Evolutionary conservation across 1,284 basidiomycete genomes (phyloP).

Genomic region (Marasmius oreades): DNA sequence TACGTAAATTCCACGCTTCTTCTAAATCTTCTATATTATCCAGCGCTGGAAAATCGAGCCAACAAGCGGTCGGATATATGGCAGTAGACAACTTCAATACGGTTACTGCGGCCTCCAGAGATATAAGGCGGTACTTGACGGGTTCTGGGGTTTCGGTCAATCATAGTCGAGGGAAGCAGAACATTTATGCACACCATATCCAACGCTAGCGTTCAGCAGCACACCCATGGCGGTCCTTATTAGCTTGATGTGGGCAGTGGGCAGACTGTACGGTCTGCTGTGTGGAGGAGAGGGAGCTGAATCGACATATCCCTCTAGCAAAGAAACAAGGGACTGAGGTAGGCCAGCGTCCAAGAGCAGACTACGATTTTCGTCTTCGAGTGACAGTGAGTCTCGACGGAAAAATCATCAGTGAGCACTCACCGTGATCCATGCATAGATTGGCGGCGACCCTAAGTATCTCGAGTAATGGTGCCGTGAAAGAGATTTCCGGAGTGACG

Average conservation of each 20-base stretch:
- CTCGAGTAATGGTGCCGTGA: conserved; percentile 54
- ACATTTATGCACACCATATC: conserved; percentile 56
- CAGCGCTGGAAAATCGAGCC: conserved; percentile 35
- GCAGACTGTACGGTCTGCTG: conserved; percentile 43
- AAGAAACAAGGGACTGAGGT: conserved; percentile 58
- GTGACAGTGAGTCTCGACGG: neutral
- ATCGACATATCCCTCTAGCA: conserved; percentile 70
- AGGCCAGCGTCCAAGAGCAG: conserved; percentile 65
- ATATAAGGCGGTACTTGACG: conserved; percentile 62
- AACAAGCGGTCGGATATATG: conserved; percentile 68
- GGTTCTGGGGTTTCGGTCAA: conserved; percentile 46
- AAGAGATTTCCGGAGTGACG: conserved; percentile 39
- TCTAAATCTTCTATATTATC: conserved; percentile 29
- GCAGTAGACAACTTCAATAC: conserved; percentile 66
- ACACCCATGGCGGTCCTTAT: conserved; percentile 78
- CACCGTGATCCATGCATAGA: conserved; percentile 78
- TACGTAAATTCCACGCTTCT: conserved; percentile 66
- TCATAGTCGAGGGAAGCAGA: neutral
- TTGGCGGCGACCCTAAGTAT: conserved; percentile 75
- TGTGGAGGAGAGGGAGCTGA: conserved; percentile 40
- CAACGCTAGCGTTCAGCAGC: conserved; percentile 75
- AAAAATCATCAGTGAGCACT: conserved; percentile 17
- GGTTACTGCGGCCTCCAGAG: conserved; percentile 61
- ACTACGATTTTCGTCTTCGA: conserved; percentile 60
- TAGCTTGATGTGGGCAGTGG: conserved; percentile 63